phyloP scores from a whole-genome alignment of 345 rosid genomes.

The Fremontodendron californicum region DNA sequence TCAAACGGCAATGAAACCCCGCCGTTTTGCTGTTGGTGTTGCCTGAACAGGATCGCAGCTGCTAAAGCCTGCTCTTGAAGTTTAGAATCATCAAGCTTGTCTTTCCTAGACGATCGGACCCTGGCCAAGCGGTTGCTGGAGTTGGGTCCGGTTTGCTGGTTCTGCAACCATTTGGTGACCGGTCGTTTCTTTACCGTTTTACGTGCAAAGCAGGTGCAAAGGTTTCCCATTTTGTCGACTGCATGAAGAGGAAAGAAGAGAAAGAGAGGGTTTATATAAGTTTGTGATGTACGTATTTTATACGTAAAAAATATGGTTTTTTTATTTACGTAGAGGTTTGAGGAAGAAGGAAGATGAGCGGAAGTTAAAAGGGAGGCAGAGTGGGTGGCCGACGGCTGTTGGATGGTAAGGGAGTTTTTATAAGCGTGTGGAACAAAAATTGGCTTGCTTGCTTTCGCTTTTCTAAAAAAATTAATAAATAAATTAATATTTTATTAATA shows the following conservation, averaged over 20 bases:
- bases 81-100: constrained; percentile 51
- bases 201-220: constrained; percentile 57
- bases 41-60: constrained; percentile 66
- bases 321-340: not conserved
- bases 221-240: constrained; percentile 48
- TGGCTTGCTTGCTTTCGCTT: too few species aligned
- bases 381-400: not conserved
- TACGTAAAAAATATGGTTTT: not conserved
- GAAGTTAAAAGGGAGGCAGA: not conserved
- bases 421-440: not conserved
- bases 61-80: constrained; percentile 74
- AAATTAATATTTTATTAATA: too few species aligned
- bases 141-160: constrained; percentile 20
- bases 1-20: constrained; percentile 55
- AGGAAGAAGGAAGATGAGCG: not conserved
- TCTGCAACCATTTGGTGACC: constrained; percentile 31
- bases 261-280: not conserved
- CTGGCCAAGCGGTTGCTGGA: constrained; percentile 50
- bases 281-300: not conserved
- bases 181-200: constrained; percentile 45
- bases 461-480: too few species aligned
- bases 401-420: not conserved
- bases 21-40: constrained; percentile 51
- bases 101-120: constrained; percentile 60
- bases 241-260: constrained; percentile 13